Evolutionary conservation across 2,329 filamentous ascomycete species (phyloP).

Genomic region (Salinomyces thailandicus): DNA sequence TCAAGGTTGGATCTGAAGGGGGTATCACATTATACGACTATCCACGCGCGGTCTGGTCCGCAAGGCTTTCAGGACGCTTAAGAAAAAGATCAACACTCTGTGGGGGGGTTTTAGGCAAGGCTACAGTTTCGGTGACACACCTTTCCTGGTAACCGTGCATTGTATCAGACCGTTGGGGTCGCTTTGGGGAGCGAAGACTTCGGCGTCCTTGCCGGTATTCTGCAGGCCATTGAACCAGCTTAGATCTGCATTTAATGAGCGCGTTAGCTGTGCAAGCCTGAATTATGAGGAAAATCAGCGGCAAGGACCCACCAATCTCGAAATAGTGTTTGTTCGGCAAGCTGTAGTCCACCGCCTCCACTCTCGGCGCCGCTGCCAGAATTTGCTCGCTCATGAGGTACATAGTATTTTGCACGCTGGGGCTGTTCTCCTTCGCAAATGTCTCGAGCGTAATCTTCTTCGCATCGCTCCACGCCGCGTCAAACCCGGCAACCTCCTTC

Average conservation of each 20-base stretch:
- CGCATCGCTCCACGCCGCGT: conserved; percentile 67
- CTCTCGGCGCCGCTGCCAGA: conserved; percentile 59
- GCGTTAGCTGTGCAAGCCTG: too few species aligned
- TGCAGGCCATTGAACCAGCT: conserved; percentile 93
- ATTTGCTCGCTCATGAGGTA: conserved; percentile 96
- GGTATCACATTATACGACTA: conserved; percentile 2
- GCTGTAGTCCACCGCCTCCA: conserved; percentile 66
- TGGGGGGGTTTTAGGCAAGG: not conserved
- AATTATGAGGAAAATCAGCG: too few species aligned
- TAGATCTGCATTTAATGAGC: conserved; percentile 60
- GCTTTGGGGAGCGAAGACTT: conserved; percentile 88
- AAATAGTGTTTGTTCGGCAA: conserved; percentile 99
- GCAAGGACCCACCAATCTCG: conserved; percentile 70
- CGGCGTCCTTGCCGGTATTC: conserved; percentile 91
- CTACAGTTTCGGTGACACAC: conserved; percentile 17
- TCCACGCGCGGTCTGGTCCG: conserved; percentile 3
- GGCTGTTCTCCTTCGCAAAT: conserved; percentile 82
- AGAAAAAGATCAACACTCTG: conserved; percentile 1
- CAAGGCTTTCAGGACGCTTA: conserved; percentile 1
- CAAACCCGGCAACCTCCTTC: conserved; percentile 55
- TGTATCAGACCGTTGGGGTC: conserved; percentile 93
- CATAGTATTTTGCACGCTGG: conserved; percentile 95
- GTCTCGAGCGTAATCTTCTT: conserved; percentile 77
- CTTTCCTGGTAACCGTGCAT: conserved; percentile 65
- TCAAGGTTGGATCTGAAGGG: not conserved